phyloP scores from a whole-genome alignment of 306 rosid genomes.

The Vigna hirtella region DNA sequence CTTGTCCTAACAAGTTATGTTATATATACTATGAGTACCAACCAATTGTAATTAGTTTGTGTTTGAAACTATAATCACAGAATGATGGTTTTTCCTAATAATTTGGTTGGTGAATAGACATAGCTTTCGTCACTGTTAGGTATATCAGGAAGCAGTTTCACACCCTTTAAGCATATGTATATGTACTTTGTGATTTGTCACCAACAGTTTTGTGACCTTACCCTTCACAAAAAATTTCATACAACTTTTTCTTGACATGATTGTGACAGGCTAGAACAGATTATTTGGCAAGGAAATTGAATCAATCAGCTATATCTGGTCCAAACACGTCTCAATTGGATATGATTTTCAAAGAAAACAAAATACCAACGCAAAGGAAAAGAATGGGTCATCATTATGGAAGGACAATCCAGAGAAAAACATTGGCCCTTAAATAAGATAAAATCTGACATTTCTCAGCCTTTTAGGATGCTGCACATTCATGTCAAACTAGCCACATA shows the following conservation, averaged over 20 bases:
- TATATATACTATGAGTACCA: not conserved
- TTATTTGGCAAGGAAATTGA: conserved; percentile 40
- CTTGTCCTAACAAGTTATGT: not conserved
- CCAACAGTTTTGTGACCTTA: conserved; percentile 25
- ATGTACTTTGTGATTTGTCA: conserved; percentile 1
- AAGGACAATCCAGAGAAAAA: conserved; percentile 40
- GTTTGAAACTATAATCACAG: conserved; percentile 10
- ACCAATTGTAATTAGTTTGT: not conserved
- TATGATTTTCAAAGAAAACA: conserved; percentile 35
- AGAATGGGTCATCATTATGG: not conserved
- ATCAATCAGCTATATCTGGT: conserved; percentile 27
- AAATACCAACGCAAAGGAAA: conserved; percentile 24
- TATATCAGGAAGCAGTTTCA: conserved; percentile 27
- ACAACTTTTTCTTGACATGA: conserved; percentile 41
- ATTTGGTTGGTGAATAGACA: conserved; percentile 20
- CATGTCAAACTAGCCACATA: conserved; percentile 19
- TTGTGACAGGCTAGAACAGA: conserved; percentile 49
- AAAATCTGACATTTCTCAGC: conserved; percentile 19
- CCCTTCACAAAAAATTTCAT: not conserved
- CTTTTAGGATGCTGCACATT: not conserved
- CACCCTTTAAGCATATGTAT: conserved; percentile 20
- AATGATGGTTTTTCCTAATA: conserved; percentile 6
- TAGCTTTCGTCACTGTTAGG: conserved; percentile 16
- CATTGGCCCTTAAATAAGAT: not conserved
- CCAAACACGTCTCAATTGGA: conserved; percentile 25